Evolutionary conservation across 1,284 basidiomycete species (phyloP).

Genomic region (Cutaneotrichosporon cavernicola): DNA sequence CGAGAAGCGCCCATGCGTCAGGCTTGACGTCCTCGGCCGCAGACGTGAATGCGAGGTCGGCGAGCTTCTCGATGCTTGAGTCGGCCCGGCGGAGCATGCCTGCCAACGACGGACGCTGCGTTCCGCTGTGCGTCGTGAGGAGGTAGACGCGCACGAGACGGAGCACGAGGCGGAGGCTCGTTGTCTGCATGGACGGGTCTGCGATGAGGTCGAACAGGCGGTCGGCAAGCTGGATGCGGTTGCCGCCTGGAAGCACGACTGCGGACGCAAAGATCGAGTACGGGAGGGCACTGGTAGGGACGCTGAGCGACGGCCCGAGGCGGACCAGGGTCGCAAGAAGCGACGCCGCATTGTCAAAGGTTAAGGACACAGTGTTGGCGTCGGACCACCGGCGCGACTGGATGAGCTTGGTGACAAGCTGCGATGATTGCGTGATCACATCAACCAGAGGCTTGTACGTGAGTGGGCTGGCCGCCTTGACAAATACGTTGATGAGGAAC

Average conservation of each 20-base stretch:
- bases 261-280: constrained; percentile 32
- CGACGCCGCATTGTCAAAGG: constrained; percentile 33
- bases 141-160: constrained; percentile 39
- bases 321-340: constrained; percentile 39
- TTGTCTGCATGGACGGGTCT: constrained; percentile 26
- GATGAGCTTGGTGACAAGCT: constrained; percentile 30
- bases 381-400: constrained; percentile 31
- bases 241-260: constrained; percentile 22
- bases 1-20: constrained; percentile 78
- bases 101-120: constrained; percentile 38
- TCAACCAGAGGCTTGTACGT: constrained; percentile 47
- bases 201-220: constrained; percentile 37
- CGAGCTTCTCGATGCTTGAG: constrained; percentile 31
- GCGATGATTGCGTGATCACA: constrained; percentile 35
- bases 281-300: constrained; percentile 32
- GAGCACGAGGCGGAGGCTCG: constrained; percentile 30
- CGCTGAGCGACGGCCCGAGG: constrained; percentile 26
- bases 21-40: constrained; percentile 58
- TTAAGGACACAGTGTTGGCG: constrained; percentile 32
- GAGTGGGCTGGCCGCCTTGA: constrained; percentile 37
- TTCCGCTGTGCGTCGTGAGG: constrained; percentile 31
- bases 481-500: constrained; percentile 38
- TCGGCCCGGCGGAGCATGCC: constrained; percentile 40
- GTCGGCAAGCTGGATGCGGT: constrained; percentile 41
- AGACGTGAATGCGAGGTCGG: constrained; percentile 26